phyloP scores from a whole-genome alignment of 805 yeast genomes.

The Candida mattraensis region DNA sequence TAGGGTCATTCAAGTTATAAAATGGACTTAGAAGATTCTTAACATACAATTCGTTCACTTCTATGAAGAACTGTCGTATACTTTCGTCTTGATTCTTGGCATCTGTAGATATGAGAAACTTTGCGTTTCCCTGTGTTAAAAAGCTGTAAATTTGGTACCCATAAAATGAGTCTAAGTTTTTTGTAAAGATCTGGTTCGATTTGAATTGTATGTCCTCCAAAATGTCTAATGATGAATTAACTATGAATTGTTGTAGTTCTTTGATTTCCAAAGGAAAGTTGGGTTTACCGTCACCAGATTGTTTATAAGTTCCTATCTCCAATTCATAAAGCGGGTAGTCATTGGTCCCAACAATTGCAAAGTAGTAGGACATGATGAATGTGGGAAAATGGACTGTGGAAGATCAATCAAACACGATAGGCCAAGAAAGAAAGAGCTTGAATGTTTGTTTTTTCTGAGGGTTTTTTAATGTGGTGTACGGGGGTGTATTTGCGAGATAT shows the following conservation, averaged over 20 bases:
- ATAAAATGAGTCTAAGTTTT: constrained; percentile 81
- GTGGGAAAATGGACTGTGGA: too few relatives aligned
- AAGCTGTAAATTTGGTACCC: constrained; percentile 81
- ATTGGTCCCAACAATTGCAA: constrained; percentile 82
- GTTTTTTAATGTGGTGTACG: constrained; percentile 4
- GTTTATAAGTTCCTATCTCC: constrained; percentile 75
- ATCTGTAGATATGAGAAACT: constrained; percentile 72
- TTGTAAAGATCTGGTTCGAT: constrained; percentile 61
- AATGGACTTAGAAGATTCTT: constrained; percentile 86
- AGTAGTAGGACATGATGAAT: constrained; percentile 71
- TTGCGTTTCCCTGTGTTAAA: constrained; percentile 84
- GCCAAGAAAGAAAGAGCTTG: background rate
- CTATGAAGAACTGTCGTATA: constrained; percentile 80
- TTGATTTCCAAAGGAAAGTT: constrained; percentile 66
- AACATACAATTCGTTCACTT: constrained; percentile 83
- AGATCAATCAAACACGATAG: too few relatives aligned
- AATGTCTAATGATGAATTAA: constrained; percentile 88
- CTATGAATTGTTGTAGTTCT: constrained; percentile 83
- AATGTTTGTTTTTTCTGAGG: constrained; percentile 4
- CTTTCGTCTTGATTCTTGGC: constrained; percentile 60
- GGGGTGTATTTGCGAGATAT: background rate
- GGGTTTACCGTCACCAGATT: constrained; percentile 62
- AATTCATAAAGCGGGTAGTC: constrained; percentile 88
- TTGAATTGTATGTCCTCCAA: constrained; percentile 89
- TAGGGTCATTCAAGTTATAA: constrained; percentile 72